phyloP scores from a whole-genome alignment of 1,284 basidiomycete species.

The Ustilago xerochloae region DNA sequence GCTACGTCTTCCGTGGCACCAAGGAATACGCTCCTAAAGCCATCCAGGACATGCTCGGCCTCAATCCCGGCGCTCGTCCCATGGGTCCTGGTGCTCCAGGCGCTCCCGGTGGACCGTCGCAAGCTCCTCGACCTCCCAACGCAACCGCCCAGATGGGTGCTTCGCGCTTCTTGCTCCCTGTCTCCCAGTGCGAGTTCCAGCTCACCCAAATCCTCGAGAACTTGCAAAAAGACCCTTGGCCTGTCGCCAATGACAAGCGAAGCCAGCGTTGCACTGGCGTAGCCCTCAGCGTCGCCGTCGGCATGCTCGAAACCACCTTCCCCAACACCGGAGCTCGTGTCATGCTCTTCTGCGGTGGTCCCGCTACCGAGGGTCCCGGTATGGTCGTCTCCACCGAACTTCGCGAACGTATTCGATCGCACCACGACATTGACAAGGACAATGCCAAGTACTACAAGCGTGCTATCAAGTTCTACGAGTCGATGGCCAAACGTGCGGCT shows the following conservation, averaged over 20 bases:
- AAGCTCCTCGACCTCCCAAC: conserved; percentile 75
- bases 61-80: conserved; percentile 72
- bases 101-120: conserved; percentile 68
- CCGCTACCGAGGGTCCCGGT: conserved; percentile 96
- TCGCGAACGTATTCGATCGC: conserved; percentile 96
- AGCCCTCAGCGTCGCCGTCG: conserved; percentile 91
- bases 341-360: conserved; percentile 96
- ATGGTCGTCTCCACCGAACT: conserved; percentile 96
- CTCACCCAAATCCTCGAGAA: conserved; percentile 92
- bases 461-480: conserved; percentile 97
- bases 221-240: conserved; percentile 93
- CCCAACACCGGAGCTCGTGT: conserved; percentile 95
- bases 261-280: conserved; percentile 95
- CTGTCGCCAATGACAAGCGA: conserved; percentile 93
- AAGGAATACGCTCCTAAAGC: conserved; percentile 98
- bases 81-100: conserved; percentile 71
- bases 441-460: conserved; percentile 98
- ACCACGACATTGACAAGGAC: conserved; percentile 98
- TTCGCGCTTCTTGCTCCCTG: conserved; percentile 91
- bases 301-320: conserved; percentile 94
- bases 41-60: conserved; percentile 97
- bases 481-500: conserved; percentile 90
- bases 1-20: conserved; percentile 98
- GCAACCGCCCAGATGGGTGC: conserved; percentile 79
- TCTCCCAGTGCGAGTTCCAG: conserved; percentile 94